Percentiles rank a stretch among this genome's conserved stretches.
phyloP scores from a whole-genome alignment of 225 moss, liverwort and hornwort genomes.

The Antitrichia curtipendula region DNA sequence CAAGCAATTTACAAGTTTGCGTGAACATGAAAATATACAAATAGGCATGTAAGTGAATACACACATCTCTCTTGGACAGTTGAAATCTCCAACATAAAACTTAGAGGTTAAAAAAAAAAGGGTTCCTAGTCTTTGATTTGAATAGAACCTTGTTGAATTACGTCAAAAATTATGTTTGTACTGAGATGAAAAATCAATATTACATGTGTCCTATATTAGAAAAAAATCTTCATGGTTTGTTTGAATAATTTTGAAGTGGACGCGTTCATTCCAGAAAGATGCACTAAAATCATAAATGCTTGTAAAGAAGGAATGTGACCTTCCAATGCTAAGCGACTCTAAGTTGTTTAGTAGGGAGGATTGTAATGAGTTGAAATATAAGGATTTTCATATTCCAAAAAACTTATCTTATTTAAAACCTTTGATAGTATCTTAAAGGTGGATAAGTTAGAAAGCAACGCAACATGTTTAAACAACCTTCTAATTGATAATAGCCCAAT shows the following conservation, averaged over 20 bases:
- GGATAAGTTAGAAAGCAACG: accelerated
- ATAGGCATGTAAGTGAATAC: not conserved
- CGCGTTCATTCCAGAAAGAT: not conserved
- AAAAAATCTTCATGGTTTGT: not conserved
- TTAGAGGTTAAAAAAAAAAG: not conserved
- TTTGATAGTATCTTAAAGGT: not conserved
- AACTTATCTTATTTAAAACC: too few relatives aligned
- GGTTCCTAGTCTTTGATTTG: not conserved
- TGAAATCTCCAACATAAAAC: not conserved
- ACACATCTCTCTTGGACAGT: not conserved
- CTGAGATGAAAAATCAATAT: not conserved
- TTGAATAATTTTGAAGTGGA: not conserved
- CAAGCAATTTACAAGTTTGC: not conserved
- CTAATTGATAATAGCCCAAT: not conserved
- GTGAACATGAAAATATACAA: not conserved
- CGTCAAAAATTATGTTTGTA: accelerated
- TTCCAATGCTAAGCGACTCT: not conserved
- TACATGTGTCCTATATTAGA: not conserved
- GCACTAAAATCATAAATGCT: not conserved
- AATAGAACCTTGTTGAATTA: not conserved
- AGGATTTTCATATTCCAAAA: too few relatives aligned
- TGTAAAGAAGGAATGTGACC: not conserved
- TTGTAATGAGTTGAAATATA: too few relatives aligned
- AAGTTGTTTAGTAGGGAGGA: not conserved
- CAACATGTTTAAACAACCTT: not conserved